Evolutionary conservation across 2,329 filamentous ascomycete genomes (phyloP).

Genomic region (Trichoderma arundinaceum): DNA sequence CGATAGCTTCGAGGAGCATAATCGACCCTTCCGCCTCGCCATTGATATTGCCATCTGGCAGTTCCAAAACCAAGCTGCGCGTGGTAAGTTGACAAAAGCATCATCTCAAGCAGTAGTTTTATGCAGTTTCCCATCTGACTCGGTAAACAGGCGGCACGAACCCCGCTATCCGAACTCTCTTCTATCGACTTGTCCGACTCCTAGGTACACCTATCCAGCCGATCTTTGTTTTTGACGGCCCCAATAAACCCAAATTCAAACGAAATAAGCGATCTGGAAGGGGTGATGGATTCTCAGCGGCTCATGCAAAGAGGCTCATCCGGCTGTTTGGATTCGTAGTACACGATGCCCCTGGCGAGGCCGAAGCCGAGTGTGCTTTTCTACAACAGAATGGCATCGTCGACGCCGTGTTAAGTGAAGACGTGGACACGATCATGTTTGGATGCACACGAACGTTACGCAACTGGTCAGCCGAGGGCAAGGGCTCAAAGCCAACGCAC

Average conservation of each 20-base stretch:
- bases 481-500: conserved; percentile 77
- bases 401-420: conserved; percentile 92
- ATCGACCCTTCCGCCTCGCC: conserved; percentile 80
- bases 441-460: conserved; percentile 79
- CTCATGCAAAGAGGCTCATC: conserved; percentile 82
- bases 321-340: conserved; percentile 82
- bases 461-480: conserved; percentile 80
- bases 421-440: conserved; percentile 98
- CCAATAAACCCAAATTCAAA: conserved; percentile 84
- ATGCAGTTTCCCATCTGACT: conserved; percentile 26
- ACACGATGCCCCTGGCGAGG: conserved; percentile 91
- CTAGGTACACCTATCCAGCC: conserved; percentile 80
- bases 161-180: conserved; percentile 87
- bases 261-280: conserved; percentile 76
- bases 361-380: conserved; percentile 92
- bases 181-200: conserved; percentile 84
- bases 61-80: conserved; percentile 86
- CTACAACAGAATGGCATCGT: conserved; percentile 82
- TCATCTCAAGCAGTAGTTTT: too few species aligned
- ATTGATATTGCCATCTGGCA: conserved; percentile 98
- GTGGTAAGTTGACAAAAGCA: conserved; percentile 54
- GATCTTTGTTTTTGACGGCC: conserved; percentile 89
- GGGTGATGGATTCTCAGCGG: conserved; percentile 69
- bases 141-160: conserved; percentile 72
- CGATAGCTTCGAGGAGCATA: conserved; percentile 72